These are phyloP conservation scores for Laburnicola sp. DNA, from an alignment of 2,329 filamentous ascomycete species.

Conservation along the genomic window DNA sequence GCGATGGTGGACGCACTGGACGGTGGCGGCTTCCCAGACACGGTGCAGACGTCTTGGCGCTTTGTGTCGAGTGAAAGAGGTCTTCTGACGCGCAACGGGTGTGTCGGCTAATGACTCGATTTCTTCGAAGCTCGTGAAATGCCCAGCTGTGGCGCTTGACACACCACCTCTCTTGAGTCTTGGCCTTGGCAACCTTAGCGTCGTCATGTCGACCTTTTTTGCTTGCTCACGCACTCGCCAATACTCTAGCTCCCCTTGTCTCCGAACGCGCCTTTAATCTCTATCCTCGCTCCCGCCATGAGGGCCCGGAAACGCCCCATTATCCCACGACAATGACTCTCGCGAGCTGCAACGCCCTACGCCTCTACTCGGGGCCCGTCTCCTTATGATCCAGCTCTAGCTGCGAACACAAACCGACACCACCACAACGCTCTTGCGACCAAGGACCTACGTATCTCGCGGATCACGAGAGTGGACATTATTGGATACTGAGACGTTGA, in stretches of 20 bases:
- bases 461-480: no score
- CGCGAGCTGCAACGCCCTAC: background rate
- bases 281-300: no score
- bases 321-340: background rate
- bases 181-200: conserved; percentile 3
- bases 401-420: conserved; percentile 1
- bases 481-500: background rate
- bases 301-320: no score
- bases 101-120: background rate
- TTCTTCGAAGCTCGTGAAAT: background rate
- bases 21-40: background rate
- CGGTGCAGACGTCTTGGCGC: background rate
- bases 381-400: conserved; percentile 1
- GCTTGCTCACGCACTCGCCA: background rate
- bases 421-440: no score
- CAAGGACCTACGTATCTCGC: no score
- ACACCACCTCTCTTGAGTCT: background rate
- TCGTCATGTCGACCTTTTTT: conserved; percentile 6
- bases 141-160: background rate
- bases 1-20: no score
- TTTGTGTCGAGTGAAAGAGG: background rate
- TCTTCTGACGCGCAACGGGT: no score
- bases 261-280: background rate
- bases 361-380: conserved; percentile 7
- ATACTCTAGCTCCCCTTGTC: background rate